Evolutionary conservation across 345 rosid genomes (phyloP).

Genomic region (Moricandia moricandioides): DNA sequence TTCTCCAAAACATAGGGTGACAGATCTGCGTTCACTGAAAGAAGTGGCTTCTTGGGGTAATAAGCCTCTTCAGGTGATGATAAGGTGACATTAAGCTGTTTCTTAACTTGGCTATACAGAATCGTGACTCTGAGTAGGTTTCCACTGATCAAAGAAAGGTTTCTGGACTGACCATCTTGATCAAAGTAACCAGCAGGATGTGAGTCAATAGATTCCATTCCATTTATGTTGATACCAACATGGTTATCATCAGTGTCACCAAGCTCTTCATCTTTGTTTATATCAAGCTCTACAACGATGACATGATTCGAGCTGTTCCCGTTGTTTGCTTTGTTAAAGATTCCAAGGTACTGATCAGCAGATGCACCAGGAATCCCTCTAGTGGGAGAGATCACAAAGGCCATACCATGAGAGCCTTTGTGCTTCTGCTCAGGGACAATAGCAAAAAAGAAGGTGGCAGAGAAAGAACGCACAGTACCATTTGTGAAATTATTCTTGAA

Average conservation of each 20-base stretch:
- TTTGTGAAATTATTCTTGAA: slow-evolving; percentile 19
- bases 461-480: neutral
- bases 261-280: slow-evolving; percentile 24
- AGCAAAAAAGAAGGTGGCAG: slow-evolving; percentile 18
- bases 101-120: slow-evolving; percentile 38
- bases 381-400: slow-evolving; percentile 24
- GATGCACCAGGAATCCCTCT: slow-evolving; percentile 20
- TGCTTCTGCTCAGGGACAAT: slow-evolving; percentile 3
- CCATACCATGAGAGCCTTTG: slow-evolving; percentile 29
- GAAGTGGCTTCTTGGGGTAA: slow-evolving; percentile 42
- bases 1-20: slow-evolving; percentile 36
- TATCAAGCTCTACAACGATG: slow-evolving; percentile 25
- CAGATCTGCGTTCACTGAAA: slow-evolving; percentile 41
- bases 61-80: slow-evolving; percentile 19
- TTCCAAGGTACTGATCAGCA: slow-evolving; percentile 16
- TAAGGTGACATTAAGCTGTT: slow-evolving; percentile 42
- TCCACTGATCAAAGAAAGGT: slow-evolving; percentile 41
- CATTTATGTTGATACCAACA: slow-evolving; percentile 57
- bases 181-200: slow-evolving; percentile 42
- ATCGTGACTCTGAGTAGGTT: slow-evolving; percentile 48
- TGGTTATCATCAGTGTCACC: slow-evolving; percentile 39
- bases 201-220: slow-evolving; percentile 35
- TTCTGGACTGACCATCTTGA: slow-evolving; percentile 16
- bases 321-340: neutral
- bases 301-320: neutral